Conservation (phyloP, 345 rosid genomes). For the Kernera saxatilis region DNA sequence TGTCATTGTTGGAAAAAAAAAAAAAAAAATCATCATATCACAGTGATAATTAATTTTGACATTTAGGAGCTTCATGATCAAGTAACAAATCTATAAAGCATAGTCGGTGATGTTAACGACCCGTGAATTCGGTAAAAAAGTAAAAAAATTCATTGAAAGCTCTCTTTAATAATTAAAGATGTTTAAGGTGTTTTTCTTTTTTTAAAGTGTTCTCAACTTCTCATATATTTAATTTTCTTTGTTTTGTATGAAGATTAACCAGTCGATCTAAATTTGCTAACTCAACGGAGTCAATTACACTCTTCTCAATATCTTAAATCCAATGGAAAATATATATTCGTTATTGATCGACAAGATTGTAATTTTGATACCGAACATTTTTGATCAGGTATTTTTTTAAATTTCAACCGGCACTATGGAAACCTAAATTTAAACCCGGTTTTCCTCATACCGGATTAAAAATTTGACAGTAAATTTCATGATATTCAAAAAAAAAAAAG, state of each 20-base stretch:
- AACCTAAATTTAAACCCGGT: background rate
- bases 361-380: too few species aligned
- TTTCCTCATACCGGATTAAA: background rate
- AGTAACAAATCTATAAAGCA: constrained; percentile 31
- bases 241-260: background rate
- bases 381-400: background rate
- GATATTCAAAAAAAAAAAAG: background rate
- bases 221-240: background rate
- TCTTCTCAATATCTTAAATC: background rate
- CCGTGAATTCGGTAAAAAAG: constrained; percentile 14
- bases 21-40: background rate
- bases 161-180: background rate
- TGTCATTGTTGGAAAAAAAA: background rate
- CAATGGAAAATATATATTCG: too few species aligned
- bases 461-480: background rate
- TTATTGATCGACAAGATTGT: too few species aligned
- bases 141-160: background rate
- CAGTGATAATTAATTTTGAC: constrained; percentile 24
- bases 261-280: background rate
- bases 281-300: background rate
- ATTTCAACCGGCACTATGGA: background rate
- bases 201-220: background rate
- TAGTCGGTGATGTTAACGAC: constrained; percentile 1
- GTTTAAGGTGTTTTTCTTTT: background rate
- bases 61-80: constrained; percentile 24